These are phyloP conservation scores for Mallotus nudiflorus DNA, from an alignment of 345 rosid genomes.

Conservation along the genomic window DNA sequence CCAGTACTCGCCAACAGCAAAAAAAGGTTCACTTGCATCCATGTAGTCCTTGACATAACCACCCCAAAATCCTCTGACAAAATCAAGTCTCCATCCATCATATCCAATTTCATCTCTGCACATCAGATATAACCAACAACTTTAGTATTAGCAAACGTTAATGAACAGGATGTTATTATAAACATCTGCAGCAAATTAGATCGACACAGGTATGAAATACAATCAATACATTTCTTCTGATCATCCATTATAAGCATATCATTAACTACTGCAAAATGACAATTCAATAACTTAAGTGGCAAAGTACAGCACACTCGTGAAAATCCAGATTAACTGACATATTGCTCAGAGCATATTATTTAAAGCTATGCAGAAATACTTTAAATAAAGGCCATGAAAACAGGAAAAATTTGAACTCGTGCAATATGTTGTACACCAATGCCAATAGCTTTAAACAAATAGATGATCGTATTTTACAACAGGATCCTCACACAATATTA, in stretches of 20 bases:
- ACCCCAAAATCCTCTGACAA: constrained; percentile 99
- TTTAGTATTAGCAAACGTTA: background rate
- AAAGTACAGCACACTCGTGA: background rate
- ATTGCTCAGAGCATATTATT: too few species aligned
- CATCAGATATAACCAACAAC: constrained; percentile 22
- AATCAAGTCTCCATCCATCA: constrained; percentile 99
- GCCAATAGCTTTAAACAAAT: background rate
- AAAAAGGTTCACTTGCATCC: constrained; percentile 79
- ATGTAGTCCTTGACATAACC: constrained; percentile 98
- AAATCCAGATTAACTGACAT: background rate
- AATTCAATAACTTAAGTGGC: too few species aligned
- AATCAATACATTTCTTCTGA: background rate
- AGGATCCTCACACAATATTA: background rate
- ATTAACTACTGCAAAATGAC: background rate
- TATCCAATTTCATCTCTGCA: constrained; percentile 92
- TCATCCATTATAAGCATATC: background rate
- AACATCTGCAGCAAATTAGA: background rate
- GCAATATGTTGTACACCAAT: background rate
- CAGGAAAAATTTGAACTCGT: background rate
- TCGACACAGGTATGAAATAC: background rate
- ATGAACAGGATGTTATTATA: background rate
- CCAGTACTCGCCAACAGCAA: constrained; percentile 96
- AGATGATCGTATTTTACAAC: background rate
- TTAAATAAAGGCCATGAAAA: background rate
- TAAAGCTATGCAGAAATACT: background rate